Conservation (phyloP, 495 filamentous ascomycete species). For the Penicillium ochrochloron region DNA sequence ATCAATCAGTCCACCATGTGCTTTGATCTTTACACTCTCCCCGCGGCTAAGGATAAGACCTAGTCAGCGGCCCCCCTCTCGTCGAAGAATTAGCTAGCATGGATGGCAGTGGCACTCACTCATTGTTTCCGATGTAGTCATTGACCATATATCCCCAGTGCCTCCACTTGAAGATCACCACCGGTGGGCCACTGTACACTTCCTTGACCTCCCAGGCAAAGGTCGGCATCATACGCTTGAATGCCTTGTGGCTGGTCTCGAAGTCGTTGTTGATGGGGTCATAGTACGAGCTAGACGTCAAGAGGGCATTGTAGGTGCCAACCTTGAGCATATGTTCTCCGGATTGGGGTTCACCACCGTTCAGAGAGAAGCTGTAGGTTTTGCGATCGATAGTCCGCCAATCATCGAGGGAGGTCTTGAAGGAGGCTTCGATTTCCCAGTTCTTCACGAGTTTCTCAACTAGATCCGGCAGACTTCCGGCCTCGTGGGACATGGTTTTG, state of each 20-base stretch:
- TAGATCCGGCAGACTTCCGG: constrained; percentile 58
- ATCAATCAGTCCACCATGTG: constrained; percentile 37
- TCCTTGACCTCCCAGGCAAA: constrained; percentile 73
- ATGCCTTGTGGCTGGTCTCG: constrained; percentile 64
- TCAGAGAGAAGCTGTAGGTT: neutral
- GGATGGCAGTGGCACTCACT: constrained; percentile 42
- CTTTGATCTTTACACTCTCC: constrained; percentile 61
- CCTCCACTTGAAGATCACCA: constrained; percentile 64
- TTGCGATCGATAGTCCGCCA: constrained; percentile 63
- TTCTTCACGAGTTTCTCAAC: constrained; percentile 74
- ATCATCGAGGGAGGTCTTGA: constrained; percentile 62
- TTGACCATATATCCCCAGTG: constrained; percentile 69
- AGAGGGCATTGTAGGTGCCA: constrained; percentile 71
- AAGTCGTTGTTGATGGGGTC: constrained; percentile 61
- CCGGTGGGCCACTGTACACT: constrained; percentile 64
- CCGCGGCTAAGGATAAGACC: constrained; percentile 34
- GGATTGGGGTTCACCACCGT: neutral
- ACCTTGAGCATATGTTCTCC: constrained; percentile 62
- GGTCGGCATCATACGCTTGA: constrained; percentile 71
- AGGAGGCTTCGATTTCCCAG: constrained; percentile 72
- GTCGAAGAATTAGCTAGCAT: constrained; percentile 36
- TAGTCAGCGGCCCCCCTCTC: neutral
- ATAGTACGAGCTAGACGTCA: constrained; percentile 64
- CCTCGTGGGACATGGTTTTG: constrained; percentile 46
- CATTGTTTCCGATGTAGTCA: constrained; percentile 65